Conservation (phyloP, 805 yeast species). For the Lipomyces chichibuensis region DNA sequence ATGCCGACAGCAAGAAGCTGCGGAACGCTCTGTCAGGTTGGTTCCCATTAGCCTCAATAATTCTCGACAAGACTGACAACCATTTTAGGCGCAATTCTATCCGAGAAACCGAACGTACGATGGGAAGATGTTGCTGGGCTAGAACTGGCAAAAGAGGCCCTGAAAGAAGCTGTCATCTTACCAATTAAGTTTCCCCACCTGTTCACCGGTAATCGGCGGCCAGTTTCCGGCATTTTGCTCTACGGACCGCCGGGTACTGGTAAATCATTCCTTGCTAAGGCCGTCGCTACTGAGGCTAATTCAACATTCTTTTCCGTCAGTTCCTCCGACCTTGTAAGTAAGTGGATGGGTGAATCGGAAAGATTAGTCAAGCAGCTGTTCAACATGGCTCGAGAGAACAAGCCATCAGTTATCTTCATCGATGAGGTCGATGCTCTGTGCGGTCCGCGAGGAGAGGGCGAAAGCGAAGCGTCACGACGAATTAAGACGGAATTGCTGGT, state of each 20-base stretch:
- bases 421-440: conserved; percentile 98
- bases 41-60: neutral
- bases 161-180: conserved; percentile 94
- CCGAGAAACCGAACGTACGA: conserved; percentile 87
- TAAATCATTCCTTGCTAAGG: conserved; percentile 94
- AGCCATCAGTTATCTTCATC: conserved; percentile 93
- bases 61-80: neutral
- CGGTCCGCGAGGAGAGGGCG: conserved; percentile 98
- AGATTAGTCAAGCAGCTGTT: conserved; percentile 93
- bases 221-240: conserved; percentile 83
- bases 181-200: conserved; percentile 96
- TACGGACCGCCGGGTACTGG: conserved; percentile 98
- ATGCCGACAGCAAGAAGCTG: conserved; percentile 82
- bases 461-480: conserved; percentile 93
- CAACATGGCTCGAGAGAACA: conserved; percentile 93
- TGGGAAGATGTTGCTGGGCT: conserved; percentile 98
- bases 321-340: conserved; percentile 93
- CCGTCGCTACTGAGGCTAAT: conserved; percentile 98
- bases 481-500: conserved; percentile 94
- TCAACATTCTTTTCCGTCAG: conserved; percentile 95
- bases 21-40: conserved; percentile 83
- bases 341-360: conserved; percentile 99
- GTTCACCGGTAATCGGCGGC: conserved; percentile 92
- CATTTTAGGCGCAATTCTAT: conserved; percentile 62
- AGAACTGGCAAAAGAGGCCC: conserved; percentile 92